phyloP scores from a whole-genome alignment of 2,329 filamentous ascomycete species.

The Lecanicillium sp. region DNA sequence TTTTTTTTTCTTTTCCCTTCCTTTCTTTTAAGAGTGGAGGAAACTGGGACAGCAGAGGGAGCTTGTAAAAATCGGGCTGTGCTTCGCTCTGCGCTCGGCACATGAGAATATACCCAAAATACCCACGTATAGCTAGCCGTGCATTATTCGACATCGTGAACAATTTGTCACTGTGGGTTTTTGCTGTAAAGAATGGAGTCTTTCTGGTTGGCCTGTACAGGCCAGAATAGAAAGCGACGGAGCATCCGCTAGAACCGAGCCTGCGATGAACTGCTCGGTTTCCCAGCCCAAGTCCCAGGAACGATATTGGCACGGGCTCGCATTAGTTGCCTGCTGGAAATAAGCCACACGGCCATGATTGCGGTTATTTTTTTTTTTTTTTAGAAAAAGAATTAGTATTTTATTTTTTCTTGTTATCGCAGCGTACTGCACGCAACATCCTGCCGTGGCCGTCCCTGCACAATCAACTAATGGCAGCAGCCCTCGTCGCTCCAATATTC shows the following conservation, averaged over 20 bases:
- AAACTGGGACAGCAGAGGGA: too few species aligned
- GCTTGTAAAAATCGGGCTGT: too few species aligned
- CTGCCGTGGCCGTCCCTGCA: too few species aligned
- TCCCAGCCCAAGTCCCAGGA: not conserved
- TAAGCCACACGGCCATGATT: conserved; percentile 1
- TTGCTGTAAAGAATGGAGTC: too few species aligned
- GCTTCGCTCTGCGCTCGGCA: not conserved
- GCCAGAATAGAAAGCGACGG: conserved; percentile 1
- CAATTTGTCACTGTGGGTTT: not conserved
- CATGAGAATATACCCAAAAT: not conserved
- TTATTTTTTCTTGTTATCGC: too few species aligned
- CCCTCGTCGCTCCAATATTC: not conserved
- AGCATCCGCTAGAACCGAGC: not conserved
- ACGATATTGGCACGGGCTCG: not conserved
- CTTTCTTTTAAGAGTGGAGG: too few species aligned
- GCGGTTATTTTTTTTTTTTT: too few species aligned
- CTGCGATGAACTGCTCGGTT: not conserved
- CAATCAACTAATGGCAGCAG: not conserved
- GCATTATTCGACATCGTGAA: not conserved
- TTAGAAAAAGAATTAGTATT: too few species aligned
- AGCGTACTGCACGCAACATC: too few species aligned
- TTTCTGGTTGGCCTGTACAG: too few species aligned
- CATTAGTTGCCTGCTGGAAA: not conserved
- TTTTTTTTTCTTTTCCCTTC: too few species aligned
- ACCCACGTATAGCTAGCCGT: not conserved